Evolutionary conservation across 345 rosid genomes (phyloP).

Genomic region (Mercurialis annua): DNA sequence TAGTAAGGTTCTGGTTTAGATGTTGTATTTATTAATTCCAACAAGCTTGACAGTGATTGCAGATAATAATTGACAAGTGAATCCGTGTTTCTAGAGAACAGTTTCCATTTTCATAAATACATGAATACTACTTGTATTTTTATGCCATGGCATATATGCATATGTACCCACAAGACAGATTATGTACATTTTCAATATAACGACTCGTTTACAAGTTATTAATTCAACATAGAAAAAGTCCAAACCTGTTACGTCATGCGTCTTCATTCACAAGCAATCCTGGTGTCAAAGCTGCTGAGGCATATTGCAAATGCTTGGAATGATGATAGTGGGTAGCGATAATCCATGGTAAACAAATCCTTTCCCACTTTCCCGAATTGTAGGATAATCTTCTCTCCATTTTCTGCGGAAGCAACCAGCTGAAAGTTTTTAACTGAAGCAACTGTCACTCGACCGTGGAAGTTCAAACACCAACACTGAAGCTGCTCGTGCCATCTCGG

Average conservation of each 20-base stretch:
- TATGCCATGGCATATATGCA: neutral
- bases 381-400: constrained; percentile 27
- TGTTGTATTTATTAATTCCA: neutral
- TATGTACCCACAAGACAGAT: neutral
- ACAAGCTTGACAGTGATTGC: neutral
- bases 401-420: constrained; percentile 27
- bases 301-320: constrained; percentile 36
- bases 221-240: neutral
- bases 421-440: constrained; percentile 36
- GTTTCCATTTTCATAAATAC: neutral
- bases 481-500: constrained; percentile 38
- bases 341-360: constrained; percentile 34
- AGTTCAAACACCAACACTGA: constrained; percentile 36
- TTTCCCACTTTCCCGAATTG: constrained; percentile 35
- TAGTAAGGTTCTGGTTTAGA: neutral
- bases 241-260: constrained; percentile 22
- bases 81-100: neutral
- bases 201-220: neutral
- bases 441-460: constrained; percentile 34
- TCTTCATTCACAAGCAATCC: constrained; percentile 31
- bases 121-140: neutral
- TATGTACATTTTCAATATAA: neutral
- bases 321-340: constrained; percentile 27
- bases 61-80: neutral
- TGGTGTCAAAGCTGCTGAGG: constrained; percentile 33